phyloP scores from a whole-genome alignment of 1,284 basidiomycete genomes.

The Cutaneotrichosporon sp. region DNA sequence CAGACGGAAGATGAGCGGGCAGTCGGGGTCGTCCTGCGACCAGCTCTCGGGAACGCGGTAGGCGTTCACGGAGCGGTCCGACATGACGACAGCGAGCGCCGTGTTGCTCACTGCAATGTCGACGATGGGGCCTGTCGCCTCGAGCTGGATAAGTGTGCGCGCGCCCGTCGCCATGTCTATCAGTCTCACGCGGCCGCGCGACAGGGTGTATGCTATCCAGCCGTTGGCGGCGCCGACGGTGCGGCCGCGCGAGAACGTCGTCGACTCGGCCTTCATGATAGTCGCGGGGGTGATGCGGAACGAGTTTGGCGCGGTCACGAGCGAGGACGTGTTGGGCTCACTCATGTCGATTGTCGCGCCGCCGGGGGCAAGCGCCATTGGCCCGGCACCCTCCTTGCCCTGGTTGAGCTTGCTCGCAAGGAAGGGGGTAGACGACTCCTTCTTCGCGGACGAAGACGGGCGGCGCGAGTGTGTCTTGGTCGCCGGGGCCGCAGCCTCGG shows the following conservation, averaged over 20 bases:
- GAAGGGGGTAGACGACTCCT: constrained; percentile 13
- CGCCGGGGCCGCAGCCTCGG: constrained; percentile 3
- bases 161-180: constrained; percentile 35
- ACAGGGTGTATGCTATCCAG: constrained; percentile 38
- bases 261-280: constrained; percentile 26
- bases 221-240: constrained; percentile 28
- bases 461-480: neutral
- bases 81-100: constrained; percentile 28
- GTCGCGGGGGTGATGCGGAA: constrained; percentile 30
- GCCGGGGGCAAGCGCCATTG: constrained; percentile 19
- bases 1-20: constrained; percentile 19
- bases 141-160: constrained; percentile 28
- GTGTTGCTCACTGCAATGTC: constrained; percentile 31
- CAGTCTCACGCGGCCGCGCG: constrained; percentile 34
- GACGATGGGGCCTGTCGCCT: constrained; percentile 22
- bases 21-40: constrained; percentile 29
- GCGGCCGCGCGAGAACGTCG: constrained; percentile 24
- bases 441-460: constrained; percentile 1
- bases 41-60: constrained; percentile 28
- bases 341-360: constrained; percentile 29
- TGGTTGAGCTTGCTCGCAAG: constrained; percentile 19
- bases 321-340: constrained; percentile 25
- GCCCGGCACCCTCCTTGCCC: constrained; percentile 11
- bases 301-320: constrained; percentile 22
- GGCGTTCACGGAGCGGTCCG: constrained; percentile 28